Conservation (phyloP, 2,329 filamentous ascomycete genomes). For the Ophiosphaerella herpotricha region DNA sequence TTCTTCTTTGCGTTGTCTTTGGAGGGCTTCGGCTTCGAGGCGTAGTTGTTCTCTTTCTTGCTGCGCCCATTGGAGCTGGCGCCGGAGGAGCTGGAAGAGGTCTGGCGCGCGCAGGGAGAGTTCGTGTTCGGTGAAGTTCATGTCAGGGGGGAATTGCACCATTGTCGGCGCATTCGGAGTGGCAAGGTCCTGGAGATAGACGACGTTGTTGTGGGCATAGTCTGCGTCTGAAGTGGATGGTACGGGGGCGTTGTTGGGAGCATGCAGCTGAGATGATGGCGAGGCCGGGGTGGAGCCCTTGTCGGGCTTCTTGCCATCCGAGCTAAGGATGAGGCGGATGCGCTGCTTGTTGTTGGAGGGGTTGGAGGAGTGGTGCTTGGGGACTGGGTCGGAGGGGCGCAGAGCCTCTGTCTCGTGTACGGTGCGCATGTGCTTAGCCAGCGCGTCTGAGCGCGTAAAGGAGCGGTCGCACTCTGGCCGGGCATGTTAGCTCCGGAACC, state of each 20-base stretch:
- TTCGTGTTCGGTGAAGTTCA: slow-evolving; percentile 69
- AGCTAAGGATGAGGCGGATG: slow-evolving; percentile 50
- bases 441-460: slow-evolving; percentile 92
- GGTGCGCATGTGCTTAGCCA: slow-evolving; percentile 98
- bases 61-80: slow-evolving; percentile 74
- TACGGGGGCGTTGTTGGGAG: slow-evolving; percentile 27
- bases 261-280: slow-evolving; percentile 34
- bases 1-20: slow-evolving; percentile 69
- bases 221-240: slow-evolving; percentile 35
- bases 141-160: slow-evolving; percentile 59
- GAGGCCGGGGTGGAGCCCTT: slow-evolving; percentile 43
- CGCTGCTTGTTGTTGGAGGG: slow-evolving; percentile 53
- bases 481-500: slow-evolving; percentile 2
- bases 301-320: slow-evolving; percentile 36
- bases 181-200: slow-evolving; percentile 63
- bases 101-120: slow-evolving; percentile 67
- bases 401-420: slow-evolving; percentile 96
- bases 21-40: slow-evolving; percentile 67
- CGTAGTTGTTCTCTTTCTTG: slow-evolving; percentile 68
- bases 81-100: slow-evolving; percentile 65
- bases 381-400: slow-evolving; percentile 73
- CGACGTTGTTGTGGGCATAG: slow-evolving; percentile 61
- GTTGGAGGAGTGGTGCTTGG: slow-evolving; percentile 62
- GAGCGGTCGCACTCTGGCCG: slow-evolving; percentile 88
- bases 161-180: slow-evolving; percentile 61